Evolutionary conservation across 257 asterid genomes (phyloP).

Genomic region (Coffea eugenioides): DNA sequence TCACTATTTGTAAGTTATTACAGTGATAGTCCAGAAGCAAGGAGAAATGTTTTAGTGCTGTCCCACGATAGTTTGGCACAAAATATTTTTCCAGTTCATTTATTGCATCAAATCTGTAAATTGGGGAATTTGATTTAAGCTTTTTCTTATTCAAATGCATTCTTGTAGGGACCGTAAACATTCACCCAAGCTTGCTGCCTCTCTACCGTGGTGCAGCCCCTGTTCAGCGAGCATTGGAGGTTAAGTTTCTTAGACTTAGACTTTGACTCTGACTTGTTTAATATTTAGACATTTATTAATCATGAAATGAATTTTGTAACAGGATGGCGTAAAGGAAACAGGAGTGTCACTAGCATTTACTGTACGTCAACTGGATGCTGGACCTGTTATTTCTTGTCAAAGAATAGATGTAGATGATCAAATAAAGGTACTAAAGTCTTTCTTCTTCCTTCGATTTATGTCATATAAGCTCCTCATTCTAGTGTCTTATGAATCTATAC

Average conservation of each 20-base stretch:
- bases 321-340: conserved; percentile 92
- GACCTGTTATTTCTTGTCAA: conserved; percentile 76
- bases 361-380: conserved; percentile 85
- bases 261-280: background rate
- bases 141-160: conserved; percentile 34
- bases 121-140: conserved; percentile 21
- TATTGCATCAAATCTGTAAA: background rate
- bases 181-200: conserved; percentile 94
- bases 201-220: conserved; percentile 99
- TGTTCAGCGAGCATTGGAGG: conserved; percentile 97
- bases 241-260: conserved; percentile 21
- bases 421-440: conserved; percentile 57
- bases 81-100: background rate
- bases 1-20: background rate
- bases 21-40: too few relatives aligned
- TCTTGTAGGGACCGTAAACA: conserved; percentile 83
- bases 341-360: conserved; percentile 95
- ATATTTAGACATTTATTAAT: background rate
- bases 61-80: background rate
- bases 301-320: conserved; percentile 14
- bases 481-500: background rate
- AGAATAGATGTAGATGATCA: conserved; percentile 60
- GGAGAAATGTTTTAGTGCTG: background rate
- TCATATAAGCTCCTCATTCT: background rate
- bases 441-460: background rate